Percentiles rank a stretch among this genome's conserved stretches.
Conservation (phyloP, 345 rosid genomes). For the Aquilaria yunnanensis region DNA sequence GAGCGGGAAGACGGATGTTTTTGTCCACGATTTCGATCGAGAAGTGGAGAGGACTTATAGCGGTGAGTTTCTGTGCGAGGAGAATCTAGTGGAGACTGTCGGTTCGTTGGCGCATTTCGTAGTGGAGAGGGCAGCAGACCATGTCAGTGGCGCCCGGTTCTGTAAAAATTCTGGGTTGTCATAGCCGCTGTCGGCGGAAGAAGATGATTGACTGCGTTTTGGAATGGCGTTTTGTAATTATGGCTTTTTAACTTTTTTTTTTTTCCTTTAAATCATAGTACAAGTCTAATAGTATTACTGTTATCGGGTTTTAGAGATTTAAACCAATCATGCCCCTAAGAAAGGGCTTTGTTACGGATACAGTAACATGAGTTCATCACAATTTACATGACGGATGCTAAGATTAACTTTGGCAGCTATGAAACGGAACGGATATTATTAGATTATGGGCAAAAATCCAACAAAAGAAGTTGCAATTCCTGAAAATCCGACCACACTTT, state of each 20-base stretch:
- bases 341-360: too few species aligned
- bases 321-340: too few species aligned
- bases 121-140: conserved; percentile 21
- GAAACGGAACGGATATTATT: too few species aligned
- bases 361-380: too few species aligned
- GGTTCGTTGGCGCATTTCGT: conserved; percentile 52
- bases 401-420: too few species aligned
- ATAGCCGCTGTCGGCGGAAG: conserved; percentile 4
- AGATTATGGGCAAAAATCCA: too few species aligned
- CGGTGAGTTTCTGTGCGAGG: conserved; percentile 60
- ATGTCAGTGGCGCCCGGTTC: conserved; percentile 21
- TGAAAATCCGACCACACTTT: too few species aligned
- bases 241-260: not conserved
- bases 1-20: conserved; percentile 49
- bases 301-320: too few species aligned
- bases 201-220: conserved; percentile 16
- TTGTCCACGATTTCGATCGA: conserved; percentile 64
- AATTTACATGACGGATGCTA: too few species aligned
- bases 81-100: conserved; percentile 47
- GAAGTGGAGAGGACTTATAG: conserved; percentile 60
- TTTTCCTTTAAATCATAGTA: not conserved
- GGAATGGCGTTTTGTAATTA: conserved; percentile 1
- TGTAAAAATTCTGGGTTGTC: conserved; percentile 36
- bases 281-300: too few species aligned
- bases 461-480: too few species aligned